A percentile compares a stretch with the other conserved stretches of the same genome.
phyloP scores from a whole-genome alignment of 208 protist genomes.

The Trypanosoma boissoni region DNA sequence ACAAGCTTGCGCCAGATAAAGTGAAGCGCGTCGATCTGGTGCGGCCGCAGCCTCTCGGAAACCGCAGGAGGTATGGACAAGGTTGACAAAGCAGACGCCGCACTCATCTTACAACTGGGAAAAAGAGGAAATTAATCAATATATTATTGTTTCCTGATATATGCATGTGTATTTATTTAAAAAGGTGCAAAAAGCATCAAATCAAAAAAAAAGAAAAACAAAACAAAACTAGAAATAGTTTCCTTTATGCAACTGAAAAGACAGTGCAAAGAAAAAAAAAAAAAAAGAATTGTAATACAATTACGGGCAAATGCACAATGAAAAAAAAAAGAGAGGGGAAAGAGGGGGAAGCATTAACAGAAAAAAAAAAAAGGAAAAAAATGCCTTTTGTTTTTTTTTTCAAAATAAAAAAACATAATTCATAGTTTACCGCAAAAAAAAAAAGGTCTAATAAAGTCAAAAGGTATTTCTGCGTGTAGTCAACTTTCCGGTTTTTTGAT shows the following conservation, averaged over 20 bases:
- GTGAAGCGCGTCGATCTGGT: slow-evolving; percentile 71
- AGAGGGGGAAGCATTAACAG: not conserved
- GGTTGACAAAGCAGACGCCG: slow-evolving; percentile 10
- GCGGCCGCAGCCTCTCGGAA: slow-evolving; percentile 37
- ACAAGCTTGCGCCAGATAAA: slow-evolving; percentile 76
- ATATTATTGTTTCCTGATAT: not conserved
- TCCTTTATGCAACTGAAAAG: not conserved
- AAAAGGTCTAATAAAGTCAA: no score
- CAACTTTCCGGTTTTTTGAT: not conserved
- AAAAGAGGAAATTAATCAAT: not conserved
- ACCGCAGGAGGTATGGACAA: slow-evolving; percentile 38
- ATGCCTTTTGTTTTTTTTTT: not conserved
- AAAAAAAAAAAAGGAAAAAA: not conserved
- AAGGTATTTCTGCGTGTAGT: no score
- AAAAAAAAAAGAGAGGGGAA: no score
- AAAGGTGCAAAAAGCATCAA: not conserved
- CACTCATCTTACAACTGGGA: not conserved
- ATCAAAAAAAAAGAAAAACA: not conserved
- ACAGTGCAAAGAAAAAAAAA: not conserved
- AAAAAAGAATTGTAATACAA: no score
- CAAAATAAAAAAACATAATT: no score
- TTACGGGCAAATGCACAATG: no score
- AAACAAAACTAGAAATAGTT: not conserved
- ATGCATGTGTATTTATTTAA: slow-evolving; percentile 6
- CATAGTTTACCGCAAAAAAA: no score